Evolutionary conservation across 495 filamentous ascomycete genomes (phyloP), one percentile per base, ranked within the genome.

Genomic region (Podospora pseudopauciseta): DNA sequence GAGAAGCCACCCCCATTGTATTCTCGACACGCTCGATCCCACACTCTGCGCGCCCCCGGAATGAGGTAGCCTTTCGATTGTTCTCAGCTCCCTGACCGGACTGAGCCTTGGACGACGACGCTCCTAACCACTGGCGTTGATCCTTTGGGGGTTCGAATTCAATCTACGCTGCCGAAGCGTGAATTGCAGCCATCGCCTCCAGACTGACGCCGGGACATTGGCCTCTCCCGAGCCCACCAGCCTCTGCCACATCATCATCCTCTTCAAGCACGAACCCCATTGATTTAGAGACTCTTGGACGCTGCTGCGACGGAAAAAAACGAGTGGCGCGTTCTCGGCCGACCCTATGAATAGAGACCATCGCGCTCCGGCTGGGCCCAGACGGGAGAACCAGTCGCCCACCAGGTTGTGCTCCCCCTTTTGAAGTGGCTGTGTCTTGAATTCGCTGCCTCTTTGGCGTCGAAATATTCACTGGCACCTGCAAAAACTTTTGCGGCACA

Each of bases 81-180:
- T 69, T 75, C 82, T 85, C 82, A 83, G 82, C 78, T 83, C 82
- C 82, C 75, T 82, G 72, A 77, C 80, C 75, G 82, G 82, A 84
- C 82, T 84, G 82, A 82, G 82, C 74, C 68, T 34, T 68, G 55
- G 68, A 65, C 69, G 66, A 65, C 63, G 44, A 53, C 53, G 44
- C 27, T 30, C 65, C 39, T 49, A 49, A 16, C 39, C 5, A 49
- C 15, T 11, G 39, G 39, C 9, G 39, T 49, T 49, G 39, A 49
- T 64, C 64, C 60, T 54, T 60, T 26, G 65, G 61, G 64, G 34
- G 69, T 18, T 62, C 62, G 55, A 65, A 23, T 32, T 7, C 4
- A 71, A 23, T 66, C 63, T 68, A 58, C 66, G 59, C 55, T 58
- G 55, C 55, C 19, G 53, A 23, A 19, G 66, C 63, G 30, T 63